Conservation (phyloP, 2,329 filamentous ascomycete genomes). For the Ophiostoma sp. region DNA sequence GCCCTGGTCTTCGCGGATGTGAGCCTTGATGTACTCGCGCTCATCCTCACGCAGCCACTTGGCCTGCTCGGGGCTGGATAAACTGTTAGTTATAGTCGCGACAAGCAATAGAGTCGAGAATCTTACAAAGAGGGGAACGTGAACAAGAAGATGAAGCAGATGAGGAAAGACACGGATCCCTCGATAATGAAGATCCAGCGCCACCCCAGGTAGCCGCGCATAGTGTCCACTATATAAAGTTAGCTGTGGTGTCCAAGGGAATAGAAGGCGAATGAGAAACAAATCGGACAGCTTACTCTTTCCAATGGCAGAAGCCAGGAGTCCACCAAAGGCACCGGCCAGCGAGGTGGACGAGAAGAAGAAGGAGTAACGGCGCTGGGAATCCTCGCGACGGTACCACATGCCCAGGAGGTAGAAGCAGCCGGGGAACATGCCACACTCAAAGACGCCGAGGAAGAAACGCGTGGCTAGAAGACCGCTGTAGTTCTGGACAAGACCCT, state of each 20-base stretch:
- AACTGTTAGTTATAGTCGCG: background rate
- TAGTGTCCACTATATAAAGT: slow-evolving; percentile 52
- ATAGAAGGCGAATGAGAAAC: background rate
- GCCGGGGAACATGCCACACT: slow-evolving; percentile 68
- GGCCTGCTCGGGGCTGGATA: slow-evolving; percentile 55
- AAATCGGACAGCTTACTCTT: slow-evolving; percentile 47
- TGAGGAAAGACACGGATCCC: slow-evolving; percentile 57
- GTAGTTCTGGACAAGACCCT: slow-evolving; percentile 35
- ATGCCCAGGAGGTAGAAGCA: slow-evolving; percentile 73
- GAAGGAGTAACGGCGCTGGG: slow-evolving; percentile 86
- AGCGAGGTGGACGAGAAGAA: slow-evolving; percentile 83
- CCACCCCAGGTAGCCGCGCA: slow-evolving; percentile 66
- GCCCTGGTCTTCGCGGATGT: slow-evolving; percentile 65
- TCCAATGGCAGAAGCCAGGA: slow-evolving; percentile 81
- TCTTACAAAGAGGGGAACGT: slow-evolving; percentile 61
- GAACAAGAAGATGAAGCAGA: slow-evolving; percentile 62
- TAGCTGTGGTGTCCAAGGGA: background rate
- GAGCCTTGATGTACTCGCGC: slow-evolving; percentile 58
- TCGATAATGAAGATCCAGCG: slow-evolving; percentile 81
- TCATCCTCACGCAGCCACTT: slow-evolving; percentile 70
- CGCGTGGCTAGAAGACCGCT: slow-evolving; percentile 35
- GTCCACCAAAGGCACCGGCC: slow-evolving; percentile 77
- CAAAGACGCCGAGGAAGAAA: slow-evolving; percentile 39
- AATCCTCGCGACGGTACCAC: slow-evolving; percentile 85
- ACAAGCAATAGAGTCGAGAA: background rate